Conservation (phyloP, 169 alveolate genomes). For the Neospora caninum region DNA sequence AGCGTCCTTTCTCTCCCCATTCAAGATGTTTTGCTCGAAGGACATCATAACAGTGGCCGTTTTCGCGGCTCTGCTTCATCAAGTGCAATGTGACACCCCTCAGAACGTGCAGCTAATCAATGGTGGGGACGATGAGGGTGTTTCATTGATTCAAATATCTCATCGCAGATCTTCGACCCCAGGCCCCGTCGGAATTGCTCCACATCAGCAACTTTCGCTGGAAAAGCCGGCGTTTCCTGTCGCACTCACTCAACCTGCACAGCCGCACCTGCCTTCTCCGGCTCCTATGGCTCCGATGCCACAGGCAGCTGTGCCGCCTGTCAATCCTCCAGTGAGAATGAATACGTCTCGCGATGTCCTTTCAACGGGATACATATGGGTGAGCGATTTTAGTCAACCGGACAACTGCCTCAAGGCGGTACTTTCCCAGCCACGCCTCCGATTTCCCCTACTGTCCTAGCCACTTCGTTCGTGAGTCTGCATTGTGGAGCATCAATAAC, state of each 20-base stretch:
- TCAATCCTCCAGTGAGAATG: background rate
- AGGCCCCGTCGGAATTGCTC: slow-evolving; percentile 31
- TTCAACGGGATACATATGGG: background rate
- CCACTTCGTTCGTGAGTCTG: background rate
- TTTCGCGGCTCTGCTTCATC: background rate
- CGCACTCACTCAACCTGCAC: background rate
- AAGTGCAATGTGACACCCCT: background rate
- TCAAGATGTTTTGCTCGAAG: background rate
- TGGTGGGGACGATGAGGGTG: background rate
- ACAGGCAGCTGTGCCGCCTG: slow-evolving; percentile 9
- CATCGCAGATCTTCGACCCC: background rate
- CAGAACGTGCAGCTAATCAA: background rate
- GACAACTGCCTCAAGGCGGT: background rate
- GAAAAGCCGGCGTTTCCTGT: background rate
- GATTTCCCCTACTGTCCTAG: background rate
- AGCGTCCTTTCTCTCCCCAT: background rate
- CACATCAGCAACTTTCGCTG: background rate
- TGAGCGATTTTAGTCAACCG: background rate
- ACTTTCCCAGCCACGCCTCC: background rate
- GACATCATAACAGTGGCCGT: background rate
- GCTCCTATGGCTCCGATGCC: background rate
- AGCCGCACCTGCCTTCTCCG: background rate
- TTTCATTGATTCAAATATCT: background rate
- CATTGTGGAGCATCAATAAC: background rate
- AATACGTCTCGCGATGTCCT: background rate